Base-by-base conservation (phyloP, 768 basidiomycete genomes). In the Tulasnella sp. region DNA sequence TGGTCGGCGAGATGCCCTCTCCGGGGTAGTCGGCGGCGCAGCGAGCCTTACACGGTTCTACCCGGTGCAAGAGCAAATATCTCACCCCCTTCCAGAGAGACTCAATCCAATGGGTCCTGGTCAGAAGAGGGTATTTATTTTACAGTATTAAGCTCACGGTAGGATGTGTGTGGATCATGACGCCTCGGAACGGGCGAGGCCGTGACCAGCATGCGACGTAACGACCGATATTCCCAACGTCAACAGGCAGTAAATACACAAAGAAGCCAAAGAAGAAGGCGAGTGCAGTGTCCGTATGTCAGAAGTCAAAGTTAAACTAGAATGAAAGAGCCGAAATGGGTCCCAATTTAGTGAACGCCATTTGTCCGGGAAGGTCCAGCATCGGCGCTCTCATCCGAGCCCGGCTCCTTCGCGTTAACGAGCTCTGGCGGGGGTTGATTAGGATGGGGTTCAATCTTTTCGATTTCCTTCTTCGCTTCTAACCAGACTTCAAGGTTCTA, bases 401-500 rank as follows among this genome's bases (percentile, higher is more conserved):
- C 48, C 48, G 48, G 48, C 48, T 51, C 48, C 48, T 51, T 51
- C 48, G 48, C 48, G 10, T 51, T 23, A 51, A 51, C 48, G 10
- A 51, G 48, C 48, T 51, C 48, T 9, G 16, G 48, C 48, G 74
- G 46, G 3, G 74, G 83, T 82, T 87, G 89, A 83, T 96, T 98
- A 20, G 96, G 96, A 84, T 98, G 96, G 77, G 91, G 89, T 46
- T 95, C 92, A 83, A 99, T 96, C 85, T 92, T 92, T 76, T 91
- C 90, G 80, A 98, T 93, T 82, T 97, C 96, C 81, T 89, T 89
- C 86, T 94, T 94, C 11, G 95, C 98, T 82, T 95, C 95, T 85
- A 97, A 92, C 98, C 98, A 99, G 75, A 92, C 93, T 82, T 98
- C 94, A 73, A 99, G 87, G 85, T 99, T 99, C 97, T 98, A 81